Base-by-base conservation (phyloP, 345 rosid genomes). In the Salix udensis region DNA sequence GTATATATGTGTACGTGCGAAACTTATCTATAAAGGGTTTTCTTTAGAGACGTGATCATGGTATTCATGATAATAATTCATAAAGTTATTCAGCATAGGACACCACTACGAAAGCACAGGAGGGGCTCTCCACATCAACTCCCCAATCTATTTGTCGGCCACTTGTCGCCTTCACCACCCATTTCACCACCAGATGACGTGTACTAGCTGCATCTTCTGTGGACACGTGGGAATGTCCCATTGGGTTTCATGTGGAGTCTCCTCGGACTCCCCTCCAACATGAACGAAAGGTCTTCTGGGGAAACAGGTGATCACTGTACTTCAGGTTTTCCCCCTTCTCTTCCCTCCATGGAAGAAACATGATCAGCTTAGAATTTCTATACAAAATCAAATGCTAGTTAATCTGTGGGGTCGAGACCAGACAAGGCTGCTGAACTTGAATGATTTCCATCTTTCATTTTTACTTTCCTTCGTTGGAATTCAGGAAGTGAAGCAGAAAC, bases 61-160 rank as follows among this genome's bases (percentile, higher is more conserved):
- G 40, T 15, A 65, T 8, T 18, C 39, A 37, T 67, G 42, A 21
- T 18, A 67, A 67, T 67, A 67, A 67, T 67, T 36, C 31, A 70
- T 46, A 70, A 58, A 23, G 64, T 58, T 23, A 65, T 65, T 16
- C 19, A 65, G 21, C 39, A 30, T n/a, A 71, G 62, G 64, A 52
- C 9, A 52, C 62, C 74, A 50, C 52, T 42, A 23, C 24, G 72
- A n/a, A 30, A 36, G 26, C 70, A 67, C 52, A 67, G 23, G 23
- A 67, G 64, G 28, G 65, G 16, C 8, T 31, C 65, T 21, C 21
- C 50, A 72, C 31, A 55, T 72, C 36, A 58, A 72, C 28, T 58
- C 24, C 34, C 6, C 48, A 7, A 71, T 71, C 74, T 65, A 40
- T 12, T 65, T 64, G 77, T 74, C 77, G 44, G 77, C 77, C 77